A percentile compares a stretch with the other conserved stretches of the same genome.
Evolutionary conservation across 352 stramenopile genomes (phyloP).

Genomic region (Phytophthora meadii): DNA sequence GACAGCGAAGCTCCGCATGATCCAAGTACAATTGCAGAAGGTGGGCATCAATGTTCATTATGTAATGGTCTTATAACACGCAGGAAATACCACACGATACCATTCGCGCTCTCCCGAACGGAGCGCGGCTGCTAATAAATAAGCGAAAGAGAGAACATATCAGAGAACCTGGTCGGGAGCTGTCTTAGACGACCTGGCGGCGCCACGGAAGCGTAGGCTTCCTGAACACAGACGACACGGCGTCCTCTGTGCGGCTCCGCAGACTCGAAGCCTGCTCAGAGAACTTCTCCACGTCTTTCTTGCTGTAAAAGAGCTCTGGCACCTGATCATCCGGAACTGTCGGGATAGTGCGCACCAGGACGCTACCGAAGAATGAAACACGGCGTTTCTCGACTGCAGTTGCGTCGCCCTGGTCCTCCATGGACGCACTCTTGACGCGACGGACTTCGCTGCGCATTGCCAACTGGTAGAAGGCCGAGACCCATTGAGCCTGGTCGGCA

Average conservation of each 20-base stretch:
- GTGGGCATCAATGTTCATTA: constrained; percentile 21
- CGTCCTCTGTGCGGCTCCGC: constrained; percentile 59
- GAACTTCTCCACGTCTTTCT: constrained; percentile 69
- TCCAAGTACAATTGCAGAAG: constrained; percentile 3
- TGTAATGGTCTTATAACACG: constrained; percentile 28
- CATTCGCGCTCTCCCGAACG: constrained; percentile 23
- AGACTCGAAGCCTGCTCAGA: constrained; percentile 62
- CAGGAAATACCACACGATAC: constrained; percentile 12
- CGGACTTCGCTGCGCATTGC: constrained; percentile 51
- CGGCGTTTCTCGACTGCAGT: constrained; percentile 40
- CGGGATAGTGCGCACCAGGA: constrained; percentile 68
- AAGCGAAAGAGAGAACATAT: constrained; percentile 1
- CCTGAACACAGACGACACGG: constrained; percentile 47
- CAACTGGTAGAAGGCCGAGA: constrained; percentile 72
- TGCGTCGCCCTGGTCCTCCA: constrained; percentile 39
- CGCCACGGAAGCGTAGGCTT: constrained; percentile 43
- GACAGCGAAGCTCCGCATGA: too few relatives aligned
- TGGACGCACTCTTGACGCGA: constrained; percentile 32
- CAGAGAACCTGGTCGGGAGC: background rate
- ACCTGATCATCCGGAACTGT: constrained; percentile 55
- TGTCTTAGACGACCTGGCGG: constrained; percentile 34
- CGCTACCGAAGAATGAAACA: constrained; percentile 68
- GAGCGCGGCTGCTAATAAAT: constrained; percentile 35
- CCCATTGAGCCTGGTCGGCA: constrained; percentile 62
- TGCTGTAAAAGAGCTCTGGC: constrained; percentile 69